Evolutionary conservation across 441 rosid genomes (phyloP), one percentile per base, ranked within the genome.

Genomic region (Aleurites moluccanus): DNA sequence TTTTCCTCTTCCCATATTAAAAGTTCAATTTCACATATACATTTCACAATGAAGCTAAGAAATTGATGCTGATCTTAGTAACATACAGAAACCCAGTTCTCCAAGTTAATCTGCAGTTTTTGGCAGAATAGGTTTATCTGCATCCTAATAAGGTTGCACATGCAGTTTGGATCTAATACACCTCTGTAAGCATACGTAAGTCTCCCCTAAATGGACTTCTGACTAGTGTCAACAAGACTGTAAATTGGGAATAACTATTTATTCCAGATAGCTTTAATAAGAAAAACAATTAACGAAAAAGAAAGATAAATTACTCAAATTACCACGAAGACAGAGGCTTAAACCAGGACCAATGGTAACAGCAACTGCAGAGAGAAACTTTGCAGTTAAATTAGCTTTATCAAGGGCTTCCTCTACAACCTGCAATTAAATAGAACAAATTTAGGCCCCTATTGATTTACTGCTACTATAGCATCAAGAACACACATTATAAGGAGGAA

Each of bases 261-360:
- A 73, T 6, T 33, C 25, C 21, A 16, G 53, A 61, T 8, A 28
- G 52, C 52, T 35, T 35, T 21, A 30, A 27, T 3, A 40, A 4
- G 14, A 18, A 25, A 63, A 13, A 47, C 3, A 52, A 10, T 3
- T 0, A 38, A 8, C 21, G 21, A 52, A 52, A 52, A 15, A 52
- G 13, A 55, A 63, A 14, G 6, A 16, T 16, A 49, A 57, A 38
- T 5, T 44, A 47, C 20, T 72, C n/a, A 75, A 72, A 78, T 84
- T 88, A 95, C 99, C 97, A 0, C 97, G 95, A 79, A 95, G 96
- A 77, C 98, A 95, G 44, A 95, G 96, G 83, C 99, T 85, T 78
- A 95, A 86, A 75, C 98, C 98, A 79, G 99, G 99, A 77, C 99
- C 99, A 83, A 92, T 92, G 68, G 99, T 95, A 73, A 95, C 99